phyloP scores from a whole-genome alignment of 2,329 filamentous ascomycete species.

The Graphiopsis chlorocephala region DNA sequence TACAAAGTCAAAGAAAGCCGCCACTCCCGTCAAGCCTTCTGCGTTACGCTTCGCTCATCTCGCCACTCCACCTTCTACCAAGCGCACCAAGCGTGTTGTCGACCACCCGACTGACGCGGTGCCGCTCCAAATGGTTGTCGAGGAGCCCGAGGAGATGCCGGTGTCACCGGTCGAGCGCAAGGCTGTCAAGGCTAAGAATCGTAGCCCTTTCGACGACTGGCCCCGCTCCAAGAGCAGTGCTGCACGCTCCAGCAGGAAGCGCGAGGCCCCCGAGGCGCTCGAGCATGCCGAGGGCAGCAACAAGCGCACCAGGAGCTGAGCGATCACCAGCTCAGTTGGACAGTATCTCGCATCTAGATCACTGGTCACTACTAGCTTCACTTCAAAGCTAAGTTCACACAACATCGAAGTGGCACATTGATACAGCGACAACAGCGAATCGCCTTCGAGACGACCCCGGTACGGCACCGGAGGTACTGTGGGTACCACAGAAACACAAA shows the following conservation, averaged over 20 bases:
- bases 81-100: conserved; percentile 58
- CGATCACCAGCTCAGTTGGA: background rate
- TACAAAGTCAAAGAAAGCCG: conserved; percentile 18
- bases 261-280: conserved; percentile 16
- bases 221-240: conserved; percentile 56
- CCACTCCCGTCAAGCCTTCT: conserved; percentile 27
- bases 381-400: background rate
- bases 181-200: conserved; percentile 27
- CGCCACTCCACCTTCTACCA: conserved; percentile 61
- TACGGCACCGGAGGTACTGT: background rate
- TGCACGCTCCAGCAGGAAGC: conserved; percentile 18
- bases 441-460: no score
- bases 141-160: conserved; percentile 18
- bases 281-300: conserved; percentile 8
- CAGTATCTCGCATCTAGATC: background rate
- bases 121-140: conserved; percentile 9
- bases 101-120: conserved; percentile 41
- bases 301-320: conserved; percentile 21
- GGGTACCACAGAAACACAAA: background rate
- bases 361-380: background rate
- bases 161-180: conserved; percentile 18
- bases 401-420: background rate
- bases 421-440: background rate
- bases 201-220: conserved; percentile 67
- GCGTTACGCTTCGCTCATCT: conserved; percentile 48